phyloP scores from a whole-genome alignment of 345 rosid species.

The Salix caprea region DNA sequence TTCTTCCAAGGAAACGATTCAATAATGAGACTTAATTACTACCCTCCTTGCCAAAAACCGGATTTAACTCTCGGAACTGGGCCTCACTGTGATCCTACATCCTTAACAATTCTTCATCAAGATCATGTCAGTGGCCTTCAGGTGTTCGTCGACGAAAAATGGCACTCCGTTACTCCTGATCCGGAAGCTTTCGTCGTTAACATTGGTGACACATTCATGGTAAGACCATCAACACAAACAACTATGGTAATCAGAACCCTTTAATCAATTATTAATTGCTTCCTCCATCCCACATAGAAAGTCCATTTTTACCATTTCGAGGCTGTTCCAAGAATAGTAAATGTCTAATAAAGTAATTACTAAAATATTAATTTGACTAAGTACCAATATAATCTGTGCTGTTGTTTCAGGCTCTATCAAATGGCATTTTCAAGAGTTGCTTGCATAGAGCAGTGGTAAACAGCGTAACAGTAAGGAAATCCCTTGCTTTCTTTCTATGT shows the following conservation, averaged over 20 bases:
- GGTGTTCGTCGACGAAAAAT: conserved; percentile 70
- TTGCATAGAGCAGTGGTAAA: conserved; percentile 93
- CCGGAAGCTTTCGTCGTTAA: conserved; percentile 81
- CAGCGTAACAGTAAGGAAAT: conserved; percentile 60
- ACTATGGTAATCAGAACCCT: background rate
- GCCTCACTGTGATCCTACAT: conserved; percentile 98
- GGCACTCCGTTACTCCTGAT: conserved; percentile 69
- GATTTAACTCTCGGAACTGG: conserved; percentile 92
- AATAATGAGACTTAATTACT: conserved; percentile 90
- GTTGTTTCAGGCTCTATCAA: conserved; percentile 67
- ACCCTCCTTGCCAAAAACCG: conserved; percentile 90
- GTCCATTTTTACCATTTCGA: background rate
- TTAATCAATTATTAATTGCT: background rate
- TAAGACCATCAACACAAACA: conserved; percentile 19
- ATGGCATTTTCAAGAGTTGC: conserved; percentile 85
- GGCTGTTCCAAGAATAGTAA: background rate
- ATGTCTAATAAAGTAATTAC: background rate
- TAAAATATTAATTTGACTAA: background rate
- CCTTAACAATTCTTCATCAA: conserved; percentile 95
- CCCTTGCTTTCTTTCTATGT: conserved; percentile 90
- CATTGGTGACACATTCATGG: conserved; percentile 98
- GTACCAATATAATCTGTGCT: background rate
- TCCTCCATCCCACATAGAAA: background rate
- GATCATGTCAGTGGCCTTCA: conserved; percentile 88
- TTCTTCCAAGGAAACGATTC: conserved; percentile 81